Base-by-base conservation (phyloP, 75 land plant species). In the Pseudotsuga menziesii region DNA sequence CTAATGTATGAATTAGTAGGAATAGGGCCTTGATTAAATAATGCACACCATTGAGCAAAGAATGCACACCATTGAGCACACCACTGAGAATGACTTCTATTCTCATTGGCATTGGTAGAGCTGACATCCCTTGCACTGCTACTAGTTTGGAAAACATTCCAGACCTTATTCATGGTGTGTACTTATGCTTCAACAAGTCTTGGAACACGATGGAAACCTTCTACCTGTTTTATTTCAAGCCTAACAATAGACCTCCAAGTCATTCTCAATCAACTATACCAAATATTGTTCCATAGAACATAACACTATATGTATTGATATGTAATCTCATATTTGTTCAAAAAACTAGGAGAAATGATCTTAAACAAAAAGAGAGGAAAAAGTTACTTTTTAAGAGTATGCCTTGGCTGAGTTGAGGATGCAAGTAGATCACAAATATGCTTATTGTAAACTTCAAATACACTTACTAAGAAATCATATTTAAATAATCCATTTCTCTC, bases 401-500 rank as follows among this genome's bases (percentile, higher is more conserved):
- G 32, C 1, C 32, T 1, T 29, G 1, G 32, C 32, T 29, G 32
- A 29, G 32, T 29, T 29, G 32, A 1, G 32, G 32, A 29, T 29
- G 32, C 32, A 29, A 29, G 1, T 29, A 29, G 32, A 29, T 29
- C 32, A 29, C 1, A 1, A 29, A 29, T 29, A 0, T 29, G 32
- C 32, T 29, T 96, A 80, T 96, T 96, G 78, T 96, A 96, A 0
- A 96, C 96, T 86, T 96, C 98, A 73, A 96, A 81, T 22, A 96
- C 98, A 83, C 98, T 96, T 27, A 96, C 96, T 26, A 82, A 93
- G 19, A 96, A n/a, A n/a, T n/a, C n/a, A n/a, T n/a, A n/a, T n/a
- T n/a, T n/a, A n/a, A n/a, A n/a, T n/a, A n/a, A n/a, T n/a, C n/a
- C n/a, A n/a, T n/a, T n/a, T n/a, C n/a, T n/a, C n/a, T n/a, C n/a